These are phyloP conservation scores for Globisporangium polare DNA, from an alignment of 352 stramenopile genomes.

Conservation along the genomic window DNA sequence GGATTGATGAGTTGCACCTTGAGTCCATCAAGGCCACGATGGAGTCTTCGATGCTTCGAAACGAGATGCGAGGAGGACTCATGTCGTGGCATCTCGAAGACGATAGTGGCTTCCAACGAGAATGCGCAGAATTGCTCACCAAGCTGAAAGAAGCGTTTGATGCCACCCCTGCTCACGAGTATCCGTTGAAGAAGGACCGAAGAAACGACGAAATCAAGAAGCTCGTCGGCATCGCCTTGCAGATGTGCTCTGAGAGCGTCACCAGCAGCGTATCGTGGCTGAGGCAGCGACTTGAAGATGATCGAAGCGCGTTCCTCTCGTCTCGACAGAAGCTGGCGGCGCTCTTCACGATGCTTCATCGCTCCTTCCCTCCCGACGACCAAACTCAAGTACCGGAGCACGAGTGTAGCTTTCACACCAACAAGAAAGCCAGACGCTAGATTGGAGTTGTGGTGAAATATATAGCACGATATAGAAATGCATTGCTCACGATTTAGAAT, in stretches of 20 bases:
- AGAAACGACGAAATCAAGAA: neutral
- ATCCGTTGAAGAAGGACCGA: neutral
- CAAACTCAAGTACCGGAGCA: neutral
- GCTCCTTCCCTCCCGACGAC: neutral
- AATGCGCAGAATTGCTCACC: neutral
- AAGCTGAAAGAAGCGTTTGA: slow-evolving; percentile 2
- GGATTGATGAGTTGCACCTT: neutral
- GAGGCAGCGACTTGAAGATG: neutral
- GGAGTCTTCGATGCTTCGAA: neutral
- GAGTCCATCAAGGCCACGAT: neutral
- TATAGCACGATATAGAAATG: neutral
- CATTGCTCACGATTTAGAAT: neutral
- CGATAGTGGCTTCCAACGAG: neutral
- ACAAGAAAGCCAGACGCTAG: slow-evolving; percentile 3
- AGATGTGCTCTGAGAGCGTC: neutral
- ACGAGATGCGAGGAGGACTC: slow-evolving; percentile 13
- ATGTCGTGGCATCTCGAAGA: slow-evolving; percentile 28
- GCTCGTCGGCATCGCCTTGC: neutral
- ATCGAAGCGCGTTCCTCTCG: slow-evolving; percentile 8
- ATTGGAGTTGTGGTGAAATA: no score
- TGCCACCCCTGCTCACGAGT: neutral
- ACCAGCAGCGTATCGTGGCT: slow-evolving; percentile 1
- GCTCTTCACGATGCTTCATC: slow-evolving; percentile 8
- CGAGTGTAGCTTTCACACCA: neutral
- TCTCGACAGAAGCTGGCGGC: neutral